Conservation (phyloP, 164 flowering plant species). For the Annona squamosa region DNA sequence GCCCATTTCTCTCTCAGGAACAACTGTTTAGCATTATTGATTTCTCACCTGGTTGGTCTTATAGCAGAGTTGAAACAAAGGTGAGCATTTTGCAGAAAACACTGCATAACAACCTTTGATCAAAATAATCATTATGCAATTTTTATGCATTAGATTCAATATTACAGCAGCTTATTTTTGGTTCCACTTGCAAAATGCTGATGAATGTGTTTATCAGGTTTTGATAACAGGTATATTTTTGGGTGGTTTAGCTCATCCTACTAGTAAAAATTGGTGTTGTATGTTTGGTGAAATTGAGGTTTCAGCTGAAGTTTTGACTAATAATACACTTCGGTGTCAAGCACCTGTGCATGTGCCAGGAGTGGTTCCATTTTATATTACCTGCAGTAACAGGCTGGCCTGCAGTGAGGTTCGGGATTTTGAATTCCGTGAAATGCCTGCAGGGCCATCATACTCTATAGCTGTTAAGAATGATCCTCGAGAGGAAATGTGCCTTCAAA, state of each 20-base stretch:
- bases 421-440: conserved; percentile 43
- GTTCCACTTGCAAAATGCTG: conserved; percentile 2
- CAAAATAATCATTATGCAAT: not conserved
- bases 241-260: conserved; percentile 24
- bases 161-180: not conserved
- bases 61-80: conserved; percentile 48
- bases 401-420: conserved; percentile 83
- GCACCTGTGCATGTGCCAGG: conserved; percentile 58
- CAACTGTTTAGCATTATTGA: conserved; percentile 62
- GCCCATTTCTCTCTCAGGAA: conserved; percentile 67
- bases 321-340: conserved; percentile 48
- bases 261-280: conserved; percentile 50
- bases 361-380: conserved; percentile 64
- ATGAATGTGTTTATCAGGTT: conserved; percentile 35
- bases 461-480: conserved; percentile 22
- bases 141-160: not conserved
- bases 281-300: conserved; percentile 87
- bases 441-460: not conserved
- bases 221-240: conserved; percentile 52
- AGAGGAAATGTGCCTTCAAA: conserved; percentile 45
- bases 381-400: conserved; percentile 60
- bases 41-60: conserved; percentile 75
- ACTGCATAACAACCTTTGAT: not conserved
- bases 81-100: conserved; percentile 19
- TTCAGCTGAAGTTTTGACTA: conserved; percentile 45